A percentile compares a stretch with the other conserved stretches of the same genome.
These are phyloP conservation scores for Dryas drummondii DNA, from an alignment of 306 rosid species.

Conservation along the genomic window DNA sequence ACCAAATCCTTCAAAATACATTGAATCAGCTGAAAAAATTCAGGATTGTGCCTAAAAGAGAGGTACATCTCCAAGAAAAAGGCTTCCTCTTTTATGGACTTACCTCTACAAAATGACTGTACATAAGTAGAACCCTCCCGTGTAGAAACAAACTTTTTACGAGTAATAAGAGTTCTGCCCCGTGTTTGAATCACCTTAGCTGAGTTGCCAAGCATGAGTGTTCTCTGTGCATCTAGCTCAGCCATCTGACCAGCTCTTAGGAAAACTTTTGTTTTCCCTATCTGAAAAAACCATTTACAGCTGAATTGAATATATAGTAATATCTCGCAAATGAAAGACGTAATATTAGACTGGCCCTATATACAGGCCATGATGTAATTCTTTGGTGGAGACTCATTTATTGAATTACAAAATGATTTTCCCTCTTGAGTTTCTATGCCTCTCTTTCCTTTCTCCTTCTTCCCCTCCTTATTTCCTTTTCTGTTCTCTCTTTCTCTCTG, in stretches of 20 bases:
- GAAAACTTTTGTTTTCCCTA: constrained; percentile 76
- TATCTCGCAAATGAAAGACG: constrained; percentile 21
- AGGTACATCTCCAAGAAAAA: constrained; percentile 13
- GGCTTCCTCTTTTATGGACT: constrained; percentile 24
- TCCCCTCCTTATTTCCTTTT: not conserved
- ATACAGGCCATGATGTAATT: not conserved
- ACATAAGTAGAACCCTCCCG: constrained; percentile 47
- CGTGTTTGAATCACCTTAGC: constrained; percentile 64
- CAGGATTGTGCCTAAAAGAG: not conserved
- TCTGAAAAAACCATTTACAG: constrained; percentile 43
- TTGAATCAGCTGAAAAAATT: not conserved
- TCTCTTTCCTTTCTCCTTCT: not conserved
- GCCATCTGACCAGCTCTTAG: constrained; percentile 92
- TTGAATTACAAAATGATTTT: not conserved
- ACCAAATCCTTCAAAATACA: constrained; percentile 8
- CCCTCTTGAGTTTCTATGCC: not conserved
- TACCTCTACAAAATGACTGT: constrained; percentile 81
- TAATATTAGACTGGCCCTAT: not conserved
- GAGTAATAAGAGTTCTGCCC: constrained; percentile 38
- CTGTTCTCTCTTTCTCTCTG: not conserved
- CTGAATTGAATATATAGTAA: constrained; percentile 20
- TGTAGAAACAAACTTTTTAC: constrained; percentile 39
- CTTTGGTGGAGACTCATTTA: not conserved
- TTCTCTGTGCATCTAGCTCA: constrained; percentile 71
- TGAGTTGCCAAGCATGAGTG: constrained; percentile 45